phyloP scores from a whole-genome alignment of 208 protist species.

The Phytomonas sp. region DNA sequence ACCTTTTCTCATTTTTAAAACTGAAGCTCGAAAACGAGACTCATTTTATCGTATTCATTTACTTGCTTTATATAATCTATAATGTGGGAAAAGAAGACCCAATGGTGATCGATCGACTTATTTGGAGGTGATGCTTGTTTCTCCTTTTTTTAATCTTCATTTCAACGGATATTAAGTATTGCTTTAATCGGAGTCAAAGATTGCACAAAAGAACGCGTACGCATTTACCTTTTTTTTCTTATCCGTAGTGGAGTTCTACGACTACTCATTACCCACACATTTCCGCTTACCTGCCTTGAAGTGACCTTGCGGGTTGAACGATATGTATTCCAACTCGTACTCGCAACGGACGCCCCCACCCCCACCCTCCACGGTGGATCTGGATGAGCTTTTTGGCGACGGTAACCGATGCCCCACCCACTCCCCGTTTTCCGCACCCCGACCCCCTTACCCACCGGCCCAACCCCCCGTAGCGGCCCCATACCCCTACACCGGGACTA shows the following conservation, averaged over 20 bases:
- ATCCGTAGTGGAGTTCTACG: neutral
- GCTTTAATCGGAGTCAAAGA: neutral
- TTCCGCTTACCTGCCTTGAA: conserved; percentile 11
- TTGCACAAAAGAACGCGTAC: neutral
- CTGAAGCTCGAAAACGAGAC: neutral
- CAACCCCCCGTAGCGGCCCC: neutral
- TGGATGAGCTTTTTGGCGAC: conserved; percentile 69
- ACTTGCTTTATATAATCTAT: neutral
- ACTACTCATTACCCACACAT: neutral
- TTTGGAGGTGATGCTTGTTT: neutral
- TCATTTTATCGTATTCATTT: conserved; percentile 8
- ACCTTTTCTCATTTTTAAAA: conserved; percentile 7
- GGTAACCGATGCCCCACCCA: conserved; percentile 7
- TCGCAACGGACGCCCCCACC: neutral
- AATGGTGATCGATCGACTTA: neutral
- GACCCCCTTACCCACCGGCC: neutral
- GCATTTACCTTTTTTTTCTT: neutral
- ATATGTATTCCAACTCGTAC: conserved; percentile 23
- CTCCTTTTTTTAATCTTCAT: neutral
- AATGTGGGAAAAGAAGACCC: neutral
- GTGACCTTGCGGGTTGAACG: neutral
- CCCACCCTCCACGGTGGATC: conserved; percentile 19
- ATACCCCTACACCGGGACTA: neutral
- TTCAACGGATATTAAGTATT: neutral
- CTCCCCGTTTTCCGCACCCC: neutral